Percentiles rank a stretch among this genome's conserved stretches.
phyloP scores from a whole-genome alignment of 108 stramenopile species.

The Conticribra weissflogii region DNA sequence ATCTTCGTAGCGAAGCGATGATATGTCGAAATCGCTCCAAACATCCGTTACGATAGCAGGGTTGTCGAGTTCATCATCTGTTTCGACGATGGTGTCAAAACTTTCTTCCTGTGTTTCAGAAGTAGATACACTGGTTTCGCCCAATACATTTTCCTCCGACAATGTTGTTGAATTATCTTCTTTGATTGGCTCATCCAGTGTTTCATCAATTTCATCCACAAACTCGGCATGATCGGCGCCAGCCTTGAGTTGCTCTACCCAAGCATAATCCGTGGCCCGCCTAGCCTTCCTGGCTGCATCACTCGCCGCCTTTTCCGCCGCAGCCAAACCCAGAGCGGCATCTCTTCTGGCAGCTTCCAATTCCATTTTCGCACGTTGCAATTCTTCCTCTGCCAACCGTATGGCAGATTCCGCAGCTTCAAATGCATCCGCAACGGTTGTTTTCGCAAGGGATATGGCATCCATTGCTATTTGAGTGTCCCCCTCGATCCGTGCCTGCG shows the following conservation, averaged over 20 bases:
- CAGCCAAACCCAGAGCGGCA: neutral
- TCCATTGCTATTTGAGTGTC: too few relatives aligned
- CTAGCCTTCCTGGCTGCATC: too few relatives aligned
- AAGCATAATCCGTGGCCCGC: too few relatives aligned
- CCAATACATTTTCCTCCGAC: too few relatives aligned
- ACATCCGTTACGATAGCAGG: neutral
- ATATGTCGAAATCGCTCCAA: constrained; percentile 53
- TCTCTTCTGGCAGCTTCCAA: neutral
- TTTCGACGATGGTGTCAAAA: constrained; percentile 4
- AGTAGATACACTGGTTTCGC: too few relatives aligned
- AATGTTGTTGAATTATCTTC: too few relatives aligned
- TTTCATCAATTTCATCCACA: too few relatives aligned
- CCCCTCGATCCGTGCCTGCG: too few relatives aligned
- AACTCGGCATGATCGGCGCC: too few relatives aligned
- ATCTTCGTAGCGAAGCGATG: constrained; percentile 68
- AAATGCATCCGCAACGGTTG: neutral
- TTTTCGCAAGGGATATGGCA: neutral
- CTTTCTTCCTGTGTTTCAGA: neutral
- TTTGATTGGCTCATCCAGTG: too few relatives aligned
- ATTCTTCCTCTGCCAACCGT: neutral
- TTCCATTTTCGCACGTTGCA: neutral
- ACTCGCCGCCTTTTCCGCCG: too few relatives aligned
- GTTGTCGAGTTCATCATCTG: neutral
- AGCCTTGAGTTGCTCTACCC: too few relatives aligned
- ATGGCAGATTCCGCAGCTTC: neutral